Base-by-base conservation (phyloP, 2,329 filamentous ascomycete species). In the Didymella pinodella region DNA sequence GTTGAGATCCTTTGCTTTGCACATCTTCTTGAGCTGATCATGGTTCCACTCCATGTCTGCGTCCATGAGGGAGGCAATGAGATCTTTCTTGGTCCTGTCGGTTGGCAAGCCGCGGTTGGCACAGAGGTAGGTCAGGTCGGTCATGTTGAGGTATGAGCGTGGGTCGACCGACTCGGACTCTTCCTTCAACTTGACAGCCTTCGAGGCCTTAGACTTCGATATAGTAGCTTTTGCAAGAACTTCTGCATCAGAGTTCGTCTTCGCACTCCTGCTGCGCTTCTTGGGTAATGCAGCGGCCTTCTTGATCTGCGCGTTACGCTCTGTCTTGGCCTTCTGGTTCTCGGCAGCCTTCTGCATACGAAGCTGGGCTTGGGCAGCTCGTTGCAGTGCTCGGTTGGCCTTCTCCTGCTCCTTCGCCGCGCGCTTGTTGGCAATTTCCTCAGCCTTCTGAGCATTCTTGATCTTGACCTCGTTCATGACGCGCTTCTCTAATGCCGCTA, bases 41-140 rank as follows among this genome's bases (percentile, higher is more conserved):
- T 60, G 32, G 3, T 45, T 66, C 48, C 57, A 66, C 57, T 61
- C 50, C 14, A 66, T 61, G 50, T 76, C 73, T 2, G 65, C 67
- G 11, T 68, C 67, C 29, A 46, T 44, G 4, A 76, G 60, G 5
- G 63, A 63, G 28, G 66, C 34, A 8, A 75, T 47, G 2, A 75
- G 46, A 16, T 61, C 64, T 3, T 63, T 52, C 47, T 66, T 71
- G 14, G 20, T 46, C 43, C 52, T 62, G 25, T 46, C 34, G 12
- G 56, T 51, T 2, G 55, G 49, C 5, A 76, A 29, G 22, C 64
- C 65, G 18, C 66, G 66, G 0, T 61, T 54, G 0, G 57, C 56
- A 40, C 73, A 73, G 2, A 75, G 57, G n/a, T 41, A 56, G 44
- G 52, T 47, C 16, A 76, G 59, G 31, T 75, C 67, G 0, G 45